phyloP scores from a whole-genome alignment of 768 basidiomycete genomes.

The Boletellus emodensis region DNA sequence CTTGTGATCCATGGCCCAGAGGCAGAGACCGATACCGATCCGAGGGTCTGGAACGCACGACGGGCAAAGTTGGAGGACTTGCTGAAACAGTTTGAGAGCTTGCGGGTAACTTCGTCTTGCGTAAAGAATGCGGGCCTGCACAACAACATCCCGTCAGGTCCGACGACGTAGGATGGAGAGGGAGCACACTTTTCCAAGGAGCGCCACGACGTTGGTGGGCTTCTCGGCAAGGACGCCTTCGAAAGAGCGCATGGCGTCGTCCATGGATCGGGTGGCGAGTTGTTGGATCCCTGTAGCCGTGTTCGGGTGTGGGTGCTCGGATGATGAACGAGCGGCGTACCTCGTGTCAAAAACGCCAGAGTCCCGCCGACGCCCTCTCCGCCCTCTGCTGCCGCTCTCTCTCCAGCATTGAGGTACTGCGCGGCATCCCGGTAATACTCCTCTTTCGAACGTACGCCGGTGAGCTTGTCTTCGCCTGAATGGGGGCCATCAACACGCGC shows the following conservation, averaged over 20 bases:
- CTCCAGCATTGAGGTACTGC: slow-evolving; percentile 58
- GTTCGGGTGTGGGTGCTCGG: neutral
- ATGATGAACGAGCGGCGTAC: slow-evolving; percentile 32
- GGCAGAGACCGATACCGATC: slow-evolving; percentile 91
- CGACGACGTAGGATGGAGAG: neutral
- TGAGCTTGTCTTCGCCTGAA: slow-evolving; percentile 63
- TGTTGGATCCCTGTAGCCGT: slow-evolving; percentile 65
- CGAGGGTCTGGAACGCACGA: slow-evolving; percentile 86
- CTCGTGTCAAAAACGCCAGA: slow-evolving; percentile 62
- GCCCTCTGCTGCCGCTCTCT: slow-evolving; percentile 52
- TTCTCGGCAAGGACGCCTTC: slow-evolving; percentile 73
- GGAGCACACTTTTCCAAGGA: slow-evolving; percentile 72
- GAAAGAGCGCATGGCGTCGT: slow-evolving; percentile 78
- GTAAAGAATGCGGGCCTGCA: slow-evolving; percentile 80
- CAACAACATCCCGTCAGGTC: neutral
- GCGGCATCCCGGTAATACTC: slow-evolving; percentile 70
- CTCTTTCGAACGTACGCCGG: slow-evolving; percentile 57
- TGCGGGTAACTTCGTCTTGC: slow-evolving; percentile 71
- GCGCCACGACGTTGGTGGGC: slow-evolving; percentile 83
- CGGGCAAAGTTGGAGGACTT: slow-evolving; percentile 74
- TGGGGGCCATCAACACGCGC: neutral
- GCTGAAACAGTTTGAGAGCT: slow-evolving; percentile 83
- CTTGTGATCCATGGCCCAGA: slow-evolving; percentile 86
- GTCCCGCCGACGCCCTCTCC: slow-evolving; percentile 55
- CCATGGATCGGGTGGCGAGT: slow-evolving; percentile 73